A percentile compares a stretch with the other conserved stretches of the same genome.
Evolutionary conservation across 2,329 filamentous ascomycete species (phyloP).

Genomic region (Keithomyces neogunnii): DNA sequence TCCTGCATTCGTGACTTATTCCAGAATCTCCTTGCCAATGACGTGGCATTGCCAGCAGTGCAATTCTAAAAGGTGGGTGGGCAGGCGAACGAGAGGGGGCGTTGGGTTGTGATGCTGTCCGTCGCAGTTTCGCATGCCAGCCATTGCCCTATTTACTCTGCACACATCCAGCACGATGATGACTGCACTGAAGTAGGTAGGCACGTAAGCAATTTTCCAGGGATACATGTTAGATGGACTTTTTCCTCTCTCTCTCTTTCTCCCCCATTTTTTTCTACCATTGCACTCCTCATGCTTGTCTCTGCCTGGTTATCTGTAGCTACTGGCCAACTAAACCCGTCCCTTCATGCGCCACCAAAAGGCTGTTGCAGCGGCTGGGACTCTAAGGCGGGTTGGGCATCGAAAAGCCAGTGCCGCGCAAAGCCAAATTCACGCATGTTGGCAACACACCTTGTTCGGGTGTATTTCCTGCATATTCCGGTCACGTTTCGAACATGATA

Average conservation of each 20-base stretch:
- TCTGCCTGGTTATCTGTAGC: no score
- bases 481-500: constrained; percentile 1
- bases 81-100: not conserved
- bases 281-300: no score
- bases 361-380: not conserved
- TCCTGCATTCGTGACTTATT: not conserved
- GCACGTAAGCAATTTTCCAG: no score
- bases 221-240: no score
- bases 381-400: constrained; percentile 1
- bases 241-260: no score
- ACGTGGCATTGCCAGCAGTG: constrained; percentile 3
- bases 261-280: no score
- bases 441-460: not conserved
- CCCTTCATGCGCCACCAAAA: not conserved
- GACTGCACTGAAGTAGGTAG: no score
- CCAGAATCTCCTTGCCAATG: not conserved
- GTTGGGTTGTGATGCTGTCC: not conserved
- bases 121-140: no score
- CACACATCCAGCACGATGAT: no score
- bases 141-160: no score
- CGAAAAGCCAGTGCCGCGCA: not conserved
- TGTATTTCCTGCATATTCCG: not conserved
- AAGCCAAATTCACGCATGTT: not conserved
- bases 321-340: no score
- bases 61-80: constrained; percentile 2